Conservation (phyloP, 2,329 filamentous ascomycete species). For the Arthrinium puccinioides region DNA sequence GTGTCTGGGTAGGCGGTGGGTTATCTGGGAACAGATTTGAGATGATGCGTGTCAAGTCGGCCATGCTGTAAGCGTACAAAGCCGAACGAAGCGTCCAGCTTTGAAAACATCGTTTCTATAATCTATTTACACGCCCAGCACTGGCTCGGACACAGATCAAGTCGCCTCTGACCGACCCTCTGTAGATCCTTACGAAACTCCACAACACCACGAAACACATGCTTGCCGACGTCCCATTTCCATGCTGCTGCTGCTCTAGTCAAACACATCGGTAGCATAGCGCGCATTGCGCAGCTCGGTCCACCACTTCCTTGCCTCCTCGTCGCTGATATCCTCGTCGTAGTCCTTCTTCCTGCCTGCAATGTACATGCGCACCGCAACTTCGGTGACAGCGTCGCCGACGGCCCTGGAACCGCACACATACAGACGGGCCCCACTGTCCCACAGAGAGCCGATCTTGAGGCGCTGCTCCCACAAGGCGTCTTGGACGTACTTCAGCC, state of each 20-base stretch:
- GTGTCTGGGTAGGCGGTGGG: background rate
- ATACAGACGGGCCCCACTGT: slow-evolving; percentile 35
- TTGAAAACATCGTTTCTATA: no score
- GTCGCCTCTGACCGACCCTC: no score
- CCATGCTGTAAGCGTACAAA: no score
- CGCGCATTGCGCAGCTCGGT: slow-evolving; percentile 44
- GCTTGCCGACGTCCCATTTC: no score
- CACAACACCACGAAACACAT: no score
- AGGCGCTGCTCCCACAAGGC: slow-evolving; percentile 13
- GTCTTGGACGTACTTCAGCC: slow-evolving; percentile 28
- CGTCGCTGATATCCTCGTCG: slow-evolving; percentile 24
- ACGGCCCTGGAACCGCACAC: slow-evolving; percentile 46
- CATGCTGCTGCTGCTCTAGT: slow-evolving; percentile 29
- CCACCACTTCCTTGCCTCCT: slow-evolving; percentile 38
- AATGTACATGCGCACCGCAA: slow-evolving; percentile 26
- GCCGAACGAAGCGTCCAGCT: no score
- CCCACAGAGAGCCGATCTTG: slow-evolving; percentile 11
- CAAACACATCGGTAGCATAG: slow-evolving; percentile 56
- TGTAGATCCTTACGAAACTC: no score
- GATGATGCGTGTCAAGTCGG: no score
- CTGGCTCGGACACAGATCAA: no score
- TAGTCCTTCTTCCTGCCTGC: slow-evolving; percentile 16
- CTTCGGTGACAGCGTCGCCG: slow-evolving; percentile 38
- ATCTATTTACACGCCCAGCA: no score
- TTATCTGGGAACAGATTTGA: no score